Conservation (phyloP, 345 rosid genomes). For the Citrus glauca region DNA sequence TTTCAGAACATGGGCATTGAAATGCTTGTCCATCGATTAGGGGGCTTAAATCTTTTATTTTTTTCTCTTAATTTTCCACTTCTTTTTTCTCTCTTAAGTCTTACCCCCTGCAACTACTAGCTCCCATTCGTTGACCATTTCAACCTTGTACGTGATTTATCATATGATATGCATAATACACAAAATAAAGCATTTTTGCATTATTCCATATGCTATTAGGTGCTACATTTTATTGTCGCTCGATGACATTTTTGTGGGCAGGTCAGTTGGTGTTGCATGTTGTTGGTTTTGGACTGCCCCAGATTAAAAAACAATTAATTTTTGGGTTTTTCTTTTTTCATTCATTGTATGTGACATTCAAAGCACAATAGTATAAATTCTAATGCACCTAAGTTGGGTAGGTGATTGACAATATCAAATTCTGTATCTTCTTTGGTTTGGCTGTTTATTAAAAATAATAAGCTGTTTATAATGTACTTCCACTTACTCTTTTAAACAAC, state of each 20-base stretch:
- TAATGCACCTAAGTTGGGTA: not conserved
- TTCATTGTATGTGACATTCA: not conserved
- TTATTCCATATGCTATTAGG: no score
- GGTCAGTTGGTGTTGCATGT: not conserved
- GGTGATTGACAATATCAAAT: not conserved
- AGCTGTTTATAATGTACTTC: not conserved
- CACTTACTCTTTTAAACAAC: conserved; percentile 1
- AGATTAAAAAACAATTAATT: no score
- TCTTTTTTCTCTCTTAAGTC: no score
- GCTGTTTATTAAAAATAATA: not conserved
- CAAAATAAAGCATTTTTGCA: no score
- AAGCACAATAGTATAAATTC: not conserved
- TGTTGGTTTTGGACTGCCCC: not conserved
- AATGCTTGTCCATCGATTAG: not conserved
- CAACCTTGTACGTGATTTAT: not conserved
- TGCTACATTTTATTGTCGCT: no score
- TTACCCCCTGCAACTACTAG: not conserved
- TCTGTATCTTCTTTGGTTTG: not conserved
- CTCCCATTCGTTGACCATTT: not conserved
- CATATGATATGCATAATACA: no score
- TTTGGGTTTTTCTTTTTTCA: not conserved
- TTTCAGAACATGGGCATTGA: not conserved
- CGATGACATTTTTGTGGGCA: no score
- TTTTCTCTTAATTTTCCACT: no score
- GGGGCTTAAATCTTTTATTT: not conserved